A percentile compares a stretch with the other conserved stretches of the same genome.
These are phyloP conservation scores for Penicillium capsulatum DNA, from an alignment of 2,329 filamentous ascomycete genomes.

Conservation along the genomic window DNA sequence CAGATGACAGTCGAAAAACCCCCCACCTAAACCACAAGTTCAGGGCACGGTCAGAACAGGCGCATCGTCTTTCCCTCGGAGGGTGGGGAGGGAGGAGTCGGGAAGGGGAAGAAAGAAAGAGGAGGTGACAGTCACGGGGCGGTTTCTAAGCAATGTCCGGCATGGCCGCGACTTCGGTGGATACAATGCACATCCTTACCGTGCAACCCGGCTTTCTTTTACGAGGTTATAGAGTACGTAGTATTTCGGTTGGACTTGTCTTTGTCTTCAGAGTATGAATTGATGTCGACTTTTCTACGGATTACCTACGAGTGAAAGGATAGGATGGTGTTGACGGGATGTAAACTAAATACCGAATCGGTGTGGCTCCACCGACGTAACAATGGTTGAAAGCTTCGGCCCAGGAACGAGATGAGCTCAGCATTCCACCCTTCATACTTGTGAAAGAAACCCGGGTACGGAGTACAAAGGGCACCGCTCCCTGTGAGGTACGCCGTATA, in stretches of 20 bases:
- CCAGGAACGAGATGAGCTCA: neutral
- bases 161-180: conserved; percentile 21
- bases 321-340: too few relatives aligned
- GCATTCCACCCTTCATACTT: conserved; percentile 2
- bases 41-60: conserved; percentile 1
- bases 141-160: conserved; percentile 13
- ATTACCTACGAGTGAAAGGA: too few relatives aligned
- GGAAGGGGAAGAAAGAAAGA: conserved; percentile 5
- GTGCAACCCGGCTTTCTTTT: too few relatives aligned
- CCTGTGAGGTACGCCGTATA: too few relatives aligned
- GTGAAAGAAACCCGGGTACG: neutral
- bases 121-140: conserved; percentile 14
- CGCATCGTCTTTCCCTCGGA: conserved; percentile 6
- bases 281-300: too few relatives aligned
- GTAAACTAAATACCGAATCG: conserved; percentile 18
- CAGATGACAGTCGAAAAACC: conserved; percentile 6
- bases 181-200: conserved; percentile 14
- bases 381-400: conserved; percentile 12
- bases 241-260: too few relatives aligned
- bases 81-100: neutral
- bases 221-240: too few relatives aligned
- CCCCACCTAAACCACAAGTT: conserved; percentile 11
- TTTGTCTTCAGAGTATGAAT: too few relatives aligned
- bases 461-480: conserved; percentile 2
- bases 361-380: conserved; percentile 7